Conservation (phyloP, 371 early-diverging fungal genomes). For the Neoconidiobolus thromboides region DNA sequence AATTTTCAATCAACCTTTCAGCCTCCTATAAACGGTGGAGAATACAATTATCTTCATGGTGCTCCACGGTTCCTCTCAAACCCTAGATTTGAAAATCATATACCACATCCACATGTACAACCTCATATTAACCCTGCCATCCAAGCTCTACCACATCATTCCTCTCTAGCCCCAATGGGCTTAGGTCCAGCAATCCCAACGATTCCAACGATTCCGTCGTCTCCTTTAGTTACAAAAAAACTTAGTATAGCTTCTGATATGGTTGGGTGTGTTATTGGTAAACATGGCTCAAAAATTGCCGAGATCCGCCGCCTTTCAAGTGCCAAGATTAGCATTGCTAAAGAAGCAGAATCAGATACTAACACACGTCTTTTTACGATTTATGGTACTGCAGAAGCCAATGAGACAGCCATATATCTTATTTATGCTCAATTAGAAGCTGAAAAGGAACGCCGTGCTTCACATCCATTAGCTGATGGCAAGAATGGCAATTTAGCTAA, state of each 20-base stretch:
- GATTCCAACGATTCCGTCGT: slow-evolving; percentile 6
- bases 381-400: slow-evolving; percentile 57
- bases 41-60: too few species aligned
- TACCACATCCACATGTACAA: too few species aligned
- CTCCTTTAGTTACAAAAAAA: slow-evolving; percentile 38
- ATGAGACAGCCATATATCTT: slow-evolving; percentile 62
- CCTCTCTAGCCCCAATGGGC: background rate
- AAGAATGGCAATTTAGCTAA: too few species aligned
- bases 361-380: slow-evolving; percentile 61
- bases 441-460: slow-evolving; percentile 22
- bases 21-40: background rate
- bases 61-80: background rate
- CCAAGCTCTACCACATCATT: too few species aligned
- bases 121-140: too few species aligned
- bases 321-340: slow-evolving; percentile 52
- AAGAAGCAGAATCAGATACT: slow-evolving; percentile 27
- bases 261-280: slow-evolving; percentile 78
- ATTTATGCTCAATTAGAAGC: slow-evolving; percentile 55
- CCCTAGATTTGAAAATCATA: slow-evolving; percentile 4
- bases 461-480: too few species aligned
- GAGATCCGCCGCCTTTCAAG: slow-evolving; percentile 60
- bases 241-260: slow-evolving; percentile 68
- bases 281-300: slow-evolving; percentile 67
- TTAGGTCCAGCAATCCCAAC: too few species aligned
- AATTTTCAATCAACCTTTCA: too few species aligned